Conservation (phyloP, 768 basidiomycete species). For the Dendrothele bispora region DNA sequence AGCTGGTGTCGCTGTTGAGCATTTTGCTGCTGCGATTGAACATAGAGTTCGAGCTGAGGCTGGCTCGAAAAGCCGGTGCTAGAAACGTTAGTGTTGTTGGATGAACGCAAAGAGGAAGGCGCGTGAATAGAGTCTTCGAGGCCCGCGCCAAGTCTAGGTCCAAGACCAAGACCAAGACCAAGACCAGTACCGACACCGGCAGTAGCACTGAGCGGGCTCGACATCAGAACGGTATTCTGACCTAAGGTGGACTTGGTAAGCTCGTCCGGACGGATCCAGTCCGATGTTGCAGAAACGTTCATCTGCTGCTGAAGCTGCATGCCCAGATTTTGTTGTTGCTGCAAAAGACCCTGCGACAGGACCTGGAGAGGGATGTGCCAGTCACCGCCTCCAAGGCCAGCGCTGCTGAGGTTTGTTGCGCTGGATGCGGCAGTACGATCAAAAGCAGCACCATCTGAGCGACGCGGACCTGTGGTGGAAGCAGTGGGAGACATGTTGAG, state of each 20-base stretch:
- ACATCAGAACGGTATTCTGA: background rate
- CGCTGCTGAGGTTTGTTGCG: background rate
- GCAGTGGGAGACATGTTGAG: constrained; percentile 3
- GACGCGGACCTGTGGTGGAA: background rate
- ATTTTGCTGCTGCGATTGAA: too few relatives aligned
- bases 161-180: constrained; percentile 7
- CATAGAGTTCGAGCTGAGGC: too few relatives aligned
- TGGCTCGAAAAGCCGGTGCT: too few relatives aligned
- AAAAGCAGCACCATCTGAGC: constrained; percentile 1
- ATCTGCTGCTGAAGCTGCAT: constrained; percentile 5
- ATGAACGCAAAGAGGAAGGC: constrained; percentile 1
- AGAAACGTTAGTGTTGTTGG: background rate
- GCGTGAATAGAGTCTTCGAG: constrained; percentile 9
- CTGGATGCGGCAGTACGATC: background rate
- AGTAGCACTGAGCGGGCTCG: background rate
- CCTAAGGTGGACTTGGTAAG: background rate
- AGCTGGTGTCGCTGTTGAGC: constrained; percentile 1
- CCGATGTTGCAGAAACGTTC: constrained; percentile 5
- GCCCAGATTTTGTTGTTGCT: constrained; percentile 1
- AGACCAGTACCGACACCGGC: background rate
- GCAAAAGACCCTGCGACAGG: background rate
- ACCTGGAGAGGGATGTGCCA: constrained; percentile 6
- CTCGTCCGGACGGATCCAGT: constrained; percentile 17
- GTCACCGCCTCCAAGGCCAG: background rate
- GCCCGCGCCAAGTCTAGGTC: constrained; percentile 1